These are phyloP conservation scores for Prunus armeniaca DNA, from an alignment of 306 rosid species.

Conservation along the genomic window DNA sequence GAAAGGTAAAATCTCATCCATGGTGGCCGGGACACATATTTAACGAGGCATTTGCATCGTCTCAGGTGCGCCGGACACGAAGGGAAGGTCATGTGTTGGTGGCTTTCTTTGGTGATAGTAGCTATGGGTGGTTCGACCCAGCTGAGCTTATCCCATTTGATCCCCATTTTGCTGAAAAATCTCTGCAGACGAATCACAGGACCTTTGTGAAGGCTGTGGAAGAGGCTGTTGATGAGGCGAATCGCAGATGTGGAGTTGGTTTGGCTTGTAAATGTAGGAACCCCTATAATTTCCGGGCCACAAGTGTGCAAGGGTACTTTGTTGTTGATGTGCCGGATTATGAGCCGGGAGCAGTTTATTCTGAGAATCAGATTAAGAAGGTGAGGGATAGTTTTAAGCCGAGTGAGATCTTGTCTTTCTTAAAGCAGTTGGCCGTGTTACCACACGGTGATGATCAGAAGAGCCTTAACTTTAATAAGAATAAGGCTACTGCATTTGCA, in stretches of 20 bases:
- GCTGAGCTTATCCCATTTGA: conserved; percentile 81
- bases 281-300: conserved; percentile 45
- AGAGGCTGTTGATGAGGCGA: conserved; percentile 84
- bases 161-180: conserved; percentile 65
- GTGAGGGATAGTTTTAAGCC: conserved; percentile 64
- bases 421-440: conserved; percentile 64
- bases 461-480: conserved; percentile 51
- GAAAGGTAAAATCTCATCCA: conserved; percentile 96
- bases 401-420: conserved; percentile 52
- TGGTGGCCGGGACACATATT: conserved; percentile 99
- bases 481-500: conserved; percentile 57
- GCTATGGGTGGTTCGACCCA: conserved; percentile 98
- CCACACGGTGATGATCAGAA: conserved; percentile 47
- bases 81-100: conserved; percentile 83
- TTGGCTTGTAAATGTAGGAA: conserved; percentile 74
- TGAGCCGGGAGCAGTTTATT: conserved; percentile 75
- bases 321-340: conserved; percentile 78
- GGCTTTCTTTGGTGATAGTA: conserved; percentile 93
- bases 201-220: conserved; percentile 77
- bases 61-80: conserved; percentile 66
- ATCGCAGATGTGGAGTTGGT: conserved; percentile 72
- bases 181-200: conserved; percentile 61
- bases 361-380: conserved; percentile 55
- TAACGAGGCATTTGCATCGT: conserved; percentile 66
- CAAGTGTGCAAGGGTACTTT: conserved; percentile 59